phyloP scores from a whole-genome alignment of 257 asterid genomes.

The Solanum corneliomulleri region DNA sequence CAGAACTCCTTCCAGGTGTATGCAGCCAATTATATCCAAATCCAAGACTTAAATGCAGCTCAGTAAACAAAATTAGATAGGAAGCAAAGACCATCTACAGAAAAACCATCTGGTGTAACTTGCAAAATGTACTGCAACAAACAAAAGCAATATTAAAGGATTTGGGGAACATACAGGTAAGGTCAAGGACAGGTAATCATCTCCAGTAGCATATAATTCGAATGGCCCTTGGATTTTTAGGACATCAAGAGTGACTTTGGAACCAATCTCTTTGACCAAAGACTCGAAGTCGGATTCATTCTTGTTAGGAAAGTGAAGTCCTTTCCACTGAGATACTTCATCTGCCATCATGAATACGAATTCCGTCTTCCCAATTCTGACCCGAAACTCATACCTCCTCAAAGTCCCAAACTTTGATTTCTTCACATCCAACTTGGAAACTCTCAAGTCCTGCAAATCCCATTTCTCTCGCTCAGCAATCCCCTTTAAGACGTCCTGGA shows the following conservation, averaged over 20 bases:
- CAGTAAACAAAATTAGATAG: not conserved
- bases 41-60: not conserved
- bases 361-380: constrained; percentile 38
- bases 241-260: constrained; percentile 32
- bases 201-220: constrained; percentile 40
- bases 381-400: constrained; percentile 32
- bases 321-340: constrained; percentile 43
- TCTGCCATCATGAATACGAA: constrained; percentile 46
- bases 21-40: not conserved
- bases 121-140: not conserved
- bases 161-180: constrained; percentile 43
- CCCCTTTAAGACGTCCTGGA: constrained; percentile 42
- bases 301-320: constrained; percentile 8
- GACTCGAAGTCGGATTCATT: constrained; percentile 36
- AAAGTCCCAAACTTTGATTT: constrained; percentile 31
- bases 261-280: constrained; percentile 29
- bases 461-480: constrained; percentile 53
- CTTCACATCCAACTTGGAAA: constrained; percentile 40
- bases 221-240: constrained; percentile 63
- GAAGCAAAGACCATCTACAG: not conserved
- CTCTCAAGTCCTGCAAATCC: constrained; percentile 42
- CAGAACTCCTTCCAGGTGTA: not conserved
- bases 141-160: not conserved
- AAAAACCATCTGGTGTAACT: not conserved
- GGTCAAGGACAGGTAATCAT: constrained; percentile 34